Evolutionary conservation across 2,329 filamentous ascomycete species (phyloP).

Genomic region (Aureobasidium mangrovei): DNA sequence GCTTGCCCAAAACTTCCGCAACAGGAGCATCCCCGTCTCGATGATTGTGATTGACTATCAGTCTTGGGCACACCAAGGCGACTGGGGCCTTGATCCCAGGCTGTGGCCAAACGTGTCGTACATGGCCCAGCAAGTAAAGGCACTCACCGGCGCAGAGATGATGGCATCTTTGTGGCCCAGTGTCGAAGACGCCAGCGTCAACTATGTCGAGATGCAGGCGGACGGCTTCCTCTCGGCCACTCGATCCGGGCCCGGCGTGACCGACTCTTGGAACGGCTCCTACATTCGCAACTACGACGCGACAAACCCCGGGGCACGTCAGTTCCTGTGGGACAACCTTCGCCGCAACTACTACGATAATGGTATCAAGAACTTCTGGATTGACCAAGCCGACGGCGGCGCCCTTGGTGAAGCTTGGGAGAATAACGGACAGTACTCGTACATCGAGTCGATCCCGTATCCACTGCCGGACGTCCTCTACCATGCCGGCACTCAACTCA

Average conservation of each 20-base stretch:
- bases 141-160: slow-evolving; percentile 27
- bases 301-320: slow-evolving; percentile 25
- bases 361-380: slow-evolving; percentile 29
- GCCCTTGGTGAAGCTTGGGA: slow-evolving; percentile 31
- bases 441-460: slow-evolving; percentile 26
- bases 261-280: slow-evolving; percentile 25
- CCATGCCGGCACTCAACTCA: slow-evolving; percentile 24
- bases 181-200: slow-evolving; percentile 23
- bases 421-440: slow-evolving; percentile 28
- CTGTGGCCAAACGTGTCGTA: slow-evolving; percentile 24
- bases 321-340: slow-evolving; percentile 24
- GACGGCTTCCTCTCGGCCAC: slow-evolving; percentile 23
- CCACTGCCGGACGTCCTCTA: slow-evolving; percentile 24
- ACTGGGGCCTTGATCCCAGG: slow-evolving; percentile 24
- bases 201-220: slow-evolving; percentile 24
- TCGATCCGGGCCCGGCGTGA: slow-evolving; percentile 23
- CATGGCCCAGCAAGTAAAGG: slow-evolving; percentile 24
- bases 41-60: slow-evolving; percentile 28
- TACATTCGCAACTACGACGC: slow-evolving; percentile 28
- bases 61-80: slow-evolving; percentile 26
- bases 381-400: slow-evolving; percentile 30
- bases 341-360: slow-evolving; percentile 26
- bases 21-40: slow-evolving; percentile 25
- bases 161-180: slow-evolving; percentile 28
- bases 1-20: slow-evolving; percentile 24